These are phyloP conservation scores for Tetracentron sinense DNA, from an alignment of 164 flowering plant species.

Conservation along the genomic window DNA sequence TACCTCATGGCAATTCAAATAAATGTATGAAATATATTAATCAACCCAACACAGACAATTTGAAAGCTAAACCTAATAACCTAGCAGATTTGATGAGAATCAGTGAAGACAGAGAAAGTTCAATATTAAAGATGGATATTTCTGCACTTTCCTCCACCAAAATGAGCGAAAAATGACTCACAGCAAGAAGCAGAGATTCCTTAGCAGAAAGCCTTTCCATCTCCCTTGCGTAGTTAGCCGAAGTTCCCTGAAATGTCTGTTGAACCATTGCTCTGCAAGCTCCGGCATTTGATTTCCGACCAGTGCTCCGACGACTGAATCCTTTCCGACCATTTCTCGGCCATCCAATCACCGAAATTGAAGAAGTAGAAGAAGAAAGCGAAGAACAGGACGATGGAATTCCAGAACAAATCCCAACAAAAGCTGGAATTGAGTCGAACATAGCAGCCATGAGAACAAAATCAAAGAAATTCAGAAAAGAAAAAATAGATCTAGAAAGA, in stretches of 20 bases:
- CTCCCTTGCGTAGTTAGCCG: conserved; percentile 74
- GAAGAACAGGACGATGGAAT: conserved; percentile 7
- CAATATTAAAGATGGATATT: neutral
- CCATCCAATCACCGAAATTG: conserved; percentile 2
- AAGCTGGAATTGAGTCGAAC: conserved; percentile 16
- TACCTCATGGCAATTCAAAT: too few relatives aligned
- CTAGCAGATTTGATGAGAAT: too few relatives aligned
- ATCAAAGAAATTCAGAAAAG: too few relatives aligned
- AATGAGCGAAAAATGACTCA: conserved; percentile 21
- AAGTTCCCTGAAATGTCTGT: conserved; percentile 60
- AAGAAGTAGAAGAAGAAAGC: neutral
- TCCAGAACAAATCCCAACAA: conserved; percentile 21
- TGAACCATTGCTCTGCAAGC: conserved; percentile 57
- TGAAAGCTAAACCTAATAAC: too few relatives aligned
- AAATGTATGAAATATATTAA: neutral
- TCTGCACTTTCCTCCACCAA: neutral
- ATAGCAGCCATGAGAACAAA: conserved; percentile 44
- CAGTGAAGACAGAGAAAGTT: neutral
- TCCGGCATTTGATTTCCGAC: conserved; percentile 14
- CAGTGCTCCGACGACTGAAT: conserved; percentile 10
- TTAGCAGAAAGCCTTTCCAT: conserved; percentile 95
- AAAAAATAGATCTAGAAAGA: too few relatives aligned
- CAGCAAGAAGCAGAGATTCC: conserved; percentile 85
- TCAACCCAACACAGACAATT: neutral
- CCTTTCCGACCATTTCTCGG: conserved; percentile 15